Percentiles rank a stretch among this genome's conserved stretches.
Conservation (phyloP, 2,329 filamentous ascomycete genomes). For the Phialophora expanda region DNA sequence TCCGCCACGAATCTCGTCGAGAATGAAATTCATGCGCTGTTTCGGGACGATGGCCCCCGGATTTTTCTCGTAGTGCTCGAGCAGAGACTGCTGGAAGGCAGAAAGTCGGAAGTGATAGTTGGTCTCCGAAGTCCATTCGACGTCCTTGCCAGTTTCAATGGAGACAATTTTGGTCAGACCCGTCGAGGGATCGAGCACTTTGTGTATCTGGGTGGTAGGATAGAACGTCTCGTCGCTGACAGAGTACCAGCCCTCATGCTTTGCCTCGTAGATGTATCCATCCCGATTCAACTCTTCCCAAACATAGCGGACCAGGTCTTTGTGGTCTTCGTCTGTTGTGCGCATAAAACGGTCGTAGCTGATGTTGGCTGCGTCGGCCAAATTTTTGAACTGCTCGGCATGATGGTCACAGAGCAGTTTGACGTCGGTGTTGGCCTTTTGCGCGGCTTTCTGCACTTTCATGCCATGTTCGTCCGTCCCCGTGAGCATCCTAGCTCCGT, state of each 20-base stretch:
- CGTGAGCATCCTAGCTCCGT: conserved; percentile 74
- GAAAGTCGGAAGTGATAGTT: conserved; percentile 97
- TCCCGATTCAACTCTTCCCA: conserved; percentile 80
- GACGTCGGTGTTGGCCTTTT: conserved; percentile 70
- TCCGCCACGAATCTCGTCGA: conserved; percentile 74
- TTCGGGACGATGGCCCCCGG: conserved; percentile 76
- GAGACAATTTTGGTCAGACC: conserved; percentile 81
- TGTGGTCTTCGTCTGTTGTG: conserved; percentile 83
- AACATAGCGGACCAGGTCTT: conserved; percentile 83
- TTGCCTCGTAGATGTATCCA: conserved; percentile 80
- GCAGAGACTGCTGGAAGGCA: conserved; percentile 75
- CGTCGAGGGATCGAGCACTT: conserved; percentile 76
- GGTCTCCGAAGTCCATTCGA: conserved; percentile 90
- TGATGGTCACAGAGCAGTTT: conserved; percentile 89
- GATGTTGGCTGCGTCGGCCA: conserved; percentile 73
- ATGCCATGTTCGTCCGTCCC: conserved; percentile 97
- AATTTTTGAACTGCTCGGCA: conserved; percentile 62
- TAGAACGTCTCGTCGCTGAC: conserved; percentile 98
- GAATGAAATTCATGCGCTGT: conserved; percentile 76
- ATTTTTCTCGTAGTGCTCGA: conserved; percentile 79
- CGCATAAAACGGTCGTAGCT: conserved; percentile 87
- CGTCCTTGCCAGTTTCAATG: conserved; percentile 85
- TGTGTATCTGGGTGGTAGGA: conserved; percentile 74
- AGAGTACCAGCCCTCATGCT: conserved; percentile 95
- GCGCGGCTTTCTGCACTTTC: conserved; percentile 90